Evolutionary conservation across 2,329 filamentous ascomycete genomes (phyloP).

Genomic region (Ophiostoma sp.): DNA sequence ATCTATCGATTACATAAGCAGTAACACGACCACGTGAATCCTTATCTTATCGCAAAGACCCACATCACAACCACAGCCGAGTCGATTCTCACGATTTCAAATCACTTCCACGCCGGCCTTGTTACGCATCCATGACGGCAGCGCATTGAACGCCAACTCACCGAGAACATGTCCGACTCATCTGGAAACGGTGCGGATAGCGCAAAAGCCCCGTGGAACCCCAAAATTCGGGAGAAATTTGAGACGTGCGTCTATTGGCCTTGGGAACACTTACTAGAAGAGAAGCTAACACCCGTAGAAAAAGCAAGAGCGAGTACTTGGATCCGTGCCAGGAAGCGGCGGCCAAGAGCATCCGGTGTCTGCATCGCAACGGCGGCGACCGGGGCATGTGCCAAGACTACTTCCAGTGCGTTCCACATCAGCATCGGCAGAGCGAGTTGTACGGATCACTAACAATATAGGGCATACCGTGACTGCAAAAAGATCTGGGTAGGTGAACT

Average conservation of each 20-base stretch:
- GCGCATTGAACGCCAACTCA: not conserved
- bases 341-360: conserved; percentile 73
- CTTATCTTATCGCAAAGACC: conserved; percentile 3
- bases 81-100: not conserved
- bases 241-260: conserved; percentile 45
- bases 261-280: too few species aligned
- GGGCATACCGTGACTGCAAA: conserved; percentile 91
- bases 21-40: not conserved
- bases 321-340: conserved; percentile 96
- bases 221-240: conserved; percentile 59
- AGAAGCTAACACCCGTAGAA: conserved; percentile 48
- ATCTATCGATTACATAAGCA: not conserved
- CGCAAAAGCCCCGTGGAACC: conserved; percentile 41
- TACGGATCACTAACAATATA: conserved; percentile 34
- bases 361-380: conserved; percentile 84
- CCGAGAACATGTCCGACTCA: conserved; percentile 1
- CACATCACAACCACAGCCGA: not conserved
- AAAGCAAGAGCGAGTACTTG: conserved; percentile 81
- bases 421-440: not conserved
- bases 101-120: not conserved
- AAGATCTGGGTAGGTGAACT: conserved; percentile 70
- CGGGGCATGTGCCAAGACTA: conserved; percentile 88
- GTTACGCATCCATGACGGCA: not conserved
- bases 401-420: conserved; percentile 63
- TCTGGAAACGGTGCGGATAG: not conserved